Conservation (phyloP, 2,329 filamentous ascomycete species). For the Trematosphaeria pertusa region DNA sequence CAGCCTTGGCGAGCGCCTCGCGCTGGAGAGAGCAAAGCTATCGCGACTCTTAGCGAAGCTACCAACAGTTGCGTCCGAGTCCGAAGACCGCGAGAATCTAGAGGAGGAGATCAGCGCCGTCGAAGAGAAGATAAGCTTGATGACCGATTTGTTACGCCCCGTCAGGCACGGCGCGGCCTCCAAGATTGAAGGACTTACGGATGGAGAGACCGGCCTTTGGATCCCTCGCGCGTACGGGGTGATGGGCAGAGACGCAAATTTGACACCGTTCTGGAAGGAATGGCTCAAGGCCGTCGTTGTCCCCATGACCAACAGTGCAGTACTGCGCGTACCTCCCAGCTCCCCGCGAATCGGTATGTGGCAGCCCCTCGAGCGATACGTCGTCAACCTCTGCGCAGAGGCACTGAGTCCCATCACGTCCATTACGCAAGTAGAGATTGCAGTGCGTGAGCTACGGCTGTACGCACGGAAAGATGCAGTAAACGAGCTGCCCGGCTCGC, state of each 20-base stretch:
- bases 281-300: slow-evolving; percentile 95
- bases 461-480: slow-evolving; percentile 91
- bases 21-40: slow-evolving; percentile 84
- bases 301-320: slow-evolving; percentile 88
- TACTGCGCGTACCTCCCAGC: slow-evolving; percentile 83
- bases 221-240: slow-evolving; percentile 93
- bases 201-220: slow-evolving; percentile 95
- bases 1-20: slow-evolving; percentile 87
- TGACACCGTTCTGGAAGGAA: slow-evolving; percentile 97
- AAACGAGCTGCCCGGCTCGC: slow-evolving; percentile 91
- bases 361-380: slow-evolving; percentile 96
- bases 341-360: slow-evolving; percentile 91
- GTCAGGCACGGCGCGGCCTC: slow-evolving; percentile 93
- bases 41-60: slow-evolving; percentile 86
- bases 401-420: slow-evolving; percentile 91
- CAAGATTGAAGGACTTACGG: slow-evolving; percentile 95
- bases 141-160: slow-evolving; percentile 94
- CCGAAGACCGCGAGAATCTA: slow-evolving; percentile 78
- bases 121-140: slow-evolving; percentile 95
- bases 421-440: slow-evolving; percentile 93
- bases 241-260: slow-evolving; percentile 79
- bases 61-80: slow-evolving; percentile 80
- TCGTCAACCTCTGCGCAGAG: slow-evolving; percentile 95
- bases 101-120: slow-evolving; percentile 95
- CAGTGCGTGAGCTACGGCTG: slow-evolving; percentile 85